phyloP scores from a whole-genome alignment of 164 flowering plant genomes.

The Stephania yunnanensis region DNA sequence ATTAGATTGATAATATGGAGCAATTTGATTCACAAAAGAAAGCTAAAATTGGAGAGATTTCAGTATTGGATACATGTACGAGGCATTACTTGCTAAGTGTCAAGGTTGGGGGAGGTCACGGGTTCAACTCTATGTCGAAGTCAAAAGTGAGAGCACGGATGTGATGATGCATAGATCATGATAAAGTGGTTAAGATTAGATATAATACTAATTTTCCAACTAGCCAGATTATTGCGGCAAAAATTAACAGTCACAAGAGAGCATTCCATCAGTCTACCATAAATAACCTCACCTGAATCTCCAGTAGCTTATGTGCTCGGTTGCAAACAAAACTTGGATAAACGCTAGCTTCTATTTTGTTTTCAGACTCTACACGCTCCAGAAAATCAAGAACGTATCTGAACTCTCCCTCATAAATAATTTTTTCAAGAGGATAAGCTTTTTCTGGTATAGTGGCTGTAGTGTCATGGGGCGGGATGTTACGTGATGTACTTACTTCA shows the following conservation, averaged over 20 bases:
- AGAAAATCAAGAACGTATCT: slow-evolving; percentile 47
- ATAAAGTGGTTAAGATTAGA: background rate
- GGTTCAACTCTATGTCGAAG: background rate
- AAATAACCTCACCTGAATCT: slow-evolving; percentile 41
- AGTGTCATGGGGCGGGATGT: slow-evolving; percentile 62
- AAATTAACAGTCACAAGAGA: background rate
- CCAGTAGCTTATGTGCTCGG: slow-evolving; percentile 38
- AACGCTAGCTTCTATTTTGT: slow-evolving; percentile 15
- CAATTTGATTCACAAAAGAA: too few relatives aligned
- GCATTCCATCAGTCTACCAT: background rate
- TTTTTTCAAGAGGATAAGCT: slow-evolving; percentile 76
- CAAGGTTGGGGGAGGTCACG: background rate
- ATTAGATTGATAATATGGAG: too few relatives aligned
- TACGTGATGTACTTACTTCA: slow-evolving; percentile 25
- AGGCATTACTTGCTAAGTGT: too few relatives aligned
- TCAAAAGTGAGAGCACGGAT: background rate
- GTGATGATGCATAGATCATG: background rate
- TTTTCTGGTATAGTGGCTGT: slow-evolving; percentile 54
- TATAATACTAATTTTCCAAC: background rate
- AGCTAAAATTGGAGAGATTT: too few relatives aligned
- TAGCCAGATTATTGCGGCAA: background rate
- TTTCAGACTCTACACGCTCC: slow-evolving; percentile 27
- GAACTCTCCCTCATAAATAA: slow-evolving; percentile 68
- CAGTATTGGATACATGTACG: too few relatives aligned
- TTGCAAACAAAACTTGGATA: slow-evolving; percentile 69